Percentiles rank a stretch among this genome's conserved stretches.
These are phyloP conservation scores for Solanum sejunctum DNA, from an alignment of 257 asterid species.

Conservation along the genomic window DNA sequence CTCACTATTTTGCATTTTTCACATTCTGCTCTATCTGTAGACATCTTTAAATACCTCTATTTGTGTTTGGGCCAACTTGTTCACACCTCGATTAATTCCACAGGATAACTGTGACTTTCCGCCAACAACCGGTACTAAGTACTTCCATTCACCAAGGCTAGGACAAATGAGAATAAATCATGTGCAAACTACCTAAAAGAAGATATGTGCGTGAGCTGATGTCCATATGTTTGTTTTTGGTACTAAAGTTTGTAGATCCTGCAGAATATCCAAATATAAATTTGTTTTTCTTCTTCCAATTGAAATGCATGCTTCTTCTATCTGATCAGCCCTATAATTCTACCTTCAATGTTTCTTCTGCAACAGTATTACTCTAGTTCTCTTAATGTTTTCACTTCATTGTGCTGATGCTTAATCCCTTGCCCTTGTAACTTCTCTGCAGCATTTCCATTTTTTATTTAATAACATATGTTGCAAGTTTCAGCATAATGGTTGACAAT, in stretches of 20 bases:
- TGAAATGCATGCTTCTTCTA: neutral
- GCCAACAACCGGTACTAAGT: neutral
- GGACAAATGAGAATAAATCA: neutral
- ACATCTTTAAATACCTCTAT: neutral
- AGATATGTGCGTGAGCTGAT: neutral
- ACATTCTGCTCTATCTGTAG: neutral
- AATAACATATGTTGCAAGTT: neutral
- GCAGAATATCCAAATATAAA: neutral
- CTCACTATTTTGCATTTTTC: neutral
- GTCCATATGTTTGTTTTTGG: neutral
- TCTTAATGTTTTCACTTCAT: neutral
- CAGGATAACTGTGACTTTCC: neutral
- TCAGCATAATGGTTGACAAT: neutral
- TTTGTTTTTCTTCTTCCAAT: neutral
- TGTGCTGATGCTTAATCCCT: neutral
- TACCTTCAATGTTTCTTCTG: neutral
- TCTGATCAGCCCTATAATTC: neutral
- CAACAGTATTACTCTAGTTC: neutral
- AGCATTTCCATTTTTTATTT: neutral
- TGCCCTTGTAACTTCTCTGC: neutral
- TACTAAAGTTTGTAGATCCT: neutral
- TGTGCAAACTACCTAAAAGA: neutral
- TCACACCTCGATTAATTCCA: neutral
- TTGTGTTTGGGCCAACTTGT: neutral
- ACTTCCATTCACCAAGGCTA: neutral